Conservation (phyloP, 2,329 filamentous ascomycete species). For the Periconia macrospinosa region DNA sequence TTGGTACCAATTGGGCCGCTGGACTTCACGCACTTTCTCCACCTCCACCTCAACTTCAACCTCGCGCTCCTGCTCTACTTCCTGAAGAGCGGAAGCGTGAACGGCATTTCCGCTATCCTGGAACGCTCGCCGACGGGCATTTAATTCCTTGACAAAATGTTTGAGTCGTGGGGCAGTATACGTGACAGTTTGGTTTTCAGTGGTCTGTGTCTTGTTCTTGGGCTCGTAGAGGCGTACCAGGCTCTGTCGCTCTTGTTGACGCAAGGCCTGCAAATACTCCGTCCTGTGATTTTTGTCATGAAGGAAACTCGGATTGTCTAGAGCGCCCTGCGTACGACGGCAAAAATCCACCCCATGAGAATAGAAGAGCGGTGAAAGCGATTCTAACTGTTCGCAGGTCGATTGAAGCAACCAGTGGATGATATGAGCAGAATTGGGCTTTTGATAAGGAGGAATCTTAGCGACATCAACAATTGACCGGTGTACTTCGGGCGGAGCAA, state of each 20-base stretch:
- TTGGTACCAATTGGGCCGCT: slow-evolving; percentile 48
- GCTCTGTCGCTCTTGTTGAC: too few relatives aligned
- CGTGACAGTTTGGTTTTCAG: too few relatives aligned
- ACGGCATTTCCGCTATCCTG: slow-evolving; percentile 47
- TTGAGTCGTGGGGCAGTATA: slow-evolving; percentile 14
- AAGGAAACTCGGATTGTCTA: slow-evolving; percentile 49
- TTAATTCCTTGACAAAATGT: slow-evolving; percentile 36
- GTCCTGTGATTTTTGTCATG: too few relatives aligned
- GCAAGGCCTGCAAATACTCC: too few relatives aligned
- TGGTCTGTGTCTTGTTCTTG: too few relatives aligned
- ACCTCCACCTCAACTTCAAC: slow-evolving; percentile 61
- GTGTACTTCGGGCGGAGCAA: slow-evolving; percentile 63
- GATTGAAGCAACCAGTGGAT: slow-evolving; percentile 66
- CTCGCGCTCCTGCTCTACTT: slow-evolving; percentile 62
- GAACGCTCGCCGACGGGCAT: slow-evolving; percentile 31
- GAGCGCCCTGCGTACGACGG: slow-evolving; percentile 53
- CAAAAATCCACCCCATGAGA: slow-evolving; percentile 67
- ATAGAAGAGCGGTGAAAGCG: slow-evolving; percentile 44
- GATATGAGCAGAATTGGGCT: slow-evolving; percentile 54
- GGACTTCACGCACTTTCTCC: slow-evolving; percentile 54
- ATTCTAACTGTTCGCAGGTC: slow-evolving; percentile 63
- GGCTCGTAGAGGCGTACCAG: too few relatives aligned
- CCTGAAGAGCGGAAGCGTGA: slow-evolving; percentile 58
- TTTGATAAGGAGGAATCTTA: background rate
- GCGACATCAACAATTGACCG: slow-evolving; percentile 56